Conservation (phyloP, 73 alveolate genomes). For the Paramecium pentaurelia region DNA sequence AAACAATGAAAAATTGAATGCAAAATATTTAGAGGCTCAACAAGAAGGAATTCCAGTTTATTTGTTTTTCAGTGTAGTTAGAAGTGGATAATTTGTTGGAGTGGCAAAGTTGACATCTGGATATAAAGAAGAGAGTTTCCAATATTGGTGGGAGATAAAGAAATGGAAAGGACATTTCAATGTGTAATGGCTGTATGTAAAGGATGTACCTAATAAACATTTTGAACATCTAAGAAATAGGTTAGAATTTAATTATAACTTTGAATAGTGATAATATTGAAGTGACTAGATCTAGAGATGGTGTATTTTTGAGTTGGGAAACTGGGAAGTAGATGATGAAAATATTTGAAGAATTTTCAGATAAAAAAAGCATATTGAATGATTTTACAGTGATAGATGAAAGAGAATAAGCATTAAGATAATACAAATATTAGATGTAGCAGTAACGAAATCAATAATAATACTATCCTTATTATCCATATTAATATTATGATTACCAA, state of each 20-base stretch:
- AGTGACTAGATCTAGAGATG: constrained; percentile 48
- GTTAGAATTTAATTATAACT: neutral
- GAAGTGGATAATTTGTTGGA: constrained; percentile 59
- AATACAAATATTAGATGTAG: constrained; percentile 18
- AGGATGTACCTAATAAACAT: constrained; percentile 54
- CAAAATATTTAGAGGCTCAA: constrained; percentile 48
- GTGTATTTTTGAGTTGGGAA: constrained; percentile 14
- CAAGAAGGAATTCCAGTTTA: constrained; percentile 14
- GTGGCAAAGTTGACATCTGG: constrained; percentile 56
- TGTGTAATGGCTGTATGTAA: constrained; percentile 55
- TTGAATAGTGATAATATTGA: neutral
- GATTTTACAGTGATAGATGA: constrained; percentile 18
- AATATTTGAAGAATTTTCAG: constrained; percentile 31
- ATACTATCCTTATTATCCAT: constrained; percentile 24
- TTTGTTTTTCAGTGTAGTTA: constrained; percentile 58
- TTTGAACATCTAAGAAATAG: constrained; percentile 50
- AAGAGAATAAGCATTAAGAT: constrained; percentile 30
- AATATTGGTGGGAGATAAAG: constrained; percentile 61
- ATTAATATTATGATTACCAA: neutral
- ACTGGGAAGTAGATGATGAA: constrained; percentile 32
- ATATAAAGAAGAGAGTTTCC: constrained; percentile 57
- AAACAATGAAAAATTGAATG: constrained; percentile 46
- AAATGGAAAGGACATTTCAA: constrained; percentile 64
- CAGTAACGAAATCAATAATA: neutral
- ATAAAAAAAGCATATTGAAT: constrained; percentile 19